Percentiles rank a stretch among this genome's conserved stretches.
Evolutionary conservation across 768 basidiomycete genomes (phyloP).

Genomic region (Pulveroboletus sp.): DNA sequence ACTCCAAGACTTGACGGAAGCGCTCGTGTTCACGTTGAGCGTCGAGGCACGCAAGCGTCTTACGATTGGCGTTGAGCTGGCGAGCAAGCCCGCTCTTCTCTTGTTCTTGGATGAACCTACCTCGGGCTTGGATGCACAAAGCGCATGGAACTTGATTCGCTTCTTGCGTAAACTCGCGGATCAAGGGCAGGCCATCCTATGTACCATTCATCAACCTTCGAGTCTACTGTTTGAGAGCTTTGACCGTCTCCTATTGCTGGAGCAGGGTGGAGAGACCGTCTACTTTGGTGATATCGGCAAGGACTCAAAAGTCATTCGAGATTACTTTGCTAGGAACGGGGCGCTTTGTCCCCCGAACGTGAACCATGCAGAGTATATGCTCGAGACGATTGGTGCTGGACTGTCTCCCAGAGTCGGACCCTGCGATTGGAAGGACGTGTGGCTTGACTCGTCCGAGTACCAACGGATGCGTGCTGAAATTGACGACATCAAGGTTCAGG

Average conservation of each 20-base stretch:
- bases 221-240: constrained; percentile 85
- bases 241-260: constrained; percentile 62
- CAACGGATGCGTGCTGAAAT: constrained; percentile 41
- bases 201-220: constrained; percentile 88
- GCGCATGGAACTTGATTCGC: constrained; percentile 77
- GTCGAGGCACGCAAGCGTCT: constrained; percentile 77
- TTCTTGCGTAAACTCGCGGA: constrained; percentile 81
- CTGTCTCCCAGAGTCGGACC: constrained; percentile 66
- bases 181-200: constrained; percentile 84
- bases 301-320: constrained; percentile 60
- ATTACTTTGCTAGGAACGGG: constrained; percentile 75
- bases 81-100: constrained; percentile 51
- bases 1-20: constrained; percentile 79
- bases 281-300: constrained; percentile 88
- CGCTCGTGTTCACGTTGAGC: constrained; percentile 65
- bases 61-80: constrained; percentile 89
- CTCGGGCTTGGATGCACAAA: constrained; percentile 55
- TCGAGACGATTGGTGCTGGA: constrained; percentile 86
- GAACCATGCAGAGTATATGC: constrained; percentile 78
- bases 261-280: constrained; percentile 84
- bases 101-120: constrained; percentile 42
- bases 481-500: constrained; percentile 41
- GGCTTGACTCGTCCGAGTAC: constrained; percentile 69
- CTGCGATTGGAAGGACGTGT: constrained; percentile 83
- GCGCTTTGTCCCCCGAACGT: constrained; percentile 66